A percentile compares a stretch with the other conserved stretches of the same genome.
Conservation (phyloP, 1,284 basidiomycete genomes). For the Ceratorhiza oryzae-sativae region DNA sequence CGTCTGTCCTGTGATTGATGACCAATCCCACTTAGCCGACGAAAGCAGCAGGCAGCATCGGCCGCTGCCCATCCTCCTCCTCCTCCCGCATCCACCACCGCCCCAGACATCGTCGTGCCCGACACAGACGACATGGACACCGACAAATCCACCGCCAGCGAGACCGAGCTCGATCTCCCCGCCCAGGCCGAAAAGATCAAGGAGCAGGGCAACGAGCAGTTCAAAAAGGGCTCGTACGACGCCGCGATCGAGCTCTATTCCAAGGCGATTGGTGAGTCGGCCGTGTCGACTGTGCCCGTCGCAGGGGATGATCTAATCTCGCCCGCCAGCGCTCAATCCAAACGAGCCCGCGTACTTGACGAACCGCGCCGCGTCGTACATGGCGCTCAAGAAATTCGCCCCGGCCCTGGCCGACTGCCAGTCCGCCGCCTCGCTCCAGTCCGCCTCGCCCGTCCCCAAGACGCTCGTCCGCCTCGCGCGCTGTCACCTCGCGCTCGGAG, state of each 20-base stretch:
- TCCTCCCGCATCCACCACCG: not conserved
- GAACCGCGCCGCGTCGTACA: constrained; percentile 86
- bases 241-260: constrained; percentile 81
- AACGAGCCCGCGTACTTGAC: constrained; percentile 78
- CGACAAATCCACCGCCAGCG: not conserved
- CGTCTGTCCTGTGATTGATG: not conserved
- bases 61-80: not conserved
- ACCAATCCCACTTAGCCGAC: constrained; percentile 12
- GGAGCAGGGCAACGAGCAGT: constrained; percentile 75
- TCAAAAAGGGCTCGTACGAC: constrained; percentile 69
- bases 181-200: constrained; percentile 67
- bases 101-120: constrained; percentile 28
- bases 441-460: constrained; percentile 60
- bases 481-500: constrained; percentile 80
- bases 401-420: constrained; percentile 81
- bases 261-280: constrained; percentile 73
- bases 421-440: constrained; percentile 70
- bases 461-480: constrained; percentile 79
- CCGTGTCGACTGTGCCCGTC: too few relatives aligned
- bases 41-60: constrained; percentile 12
- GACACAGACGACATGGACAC: constrained; percentile 35
- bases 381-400: constrained; percentile 79
- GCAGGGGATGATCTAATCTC: too few relatives aligned
- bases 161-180: constrained; percentile 36
- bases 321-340: constrained; percentile 63